Conservation (phyloP, 495 filamentous ascomycete genomes). For the Terfezia boudieri region DNA sequence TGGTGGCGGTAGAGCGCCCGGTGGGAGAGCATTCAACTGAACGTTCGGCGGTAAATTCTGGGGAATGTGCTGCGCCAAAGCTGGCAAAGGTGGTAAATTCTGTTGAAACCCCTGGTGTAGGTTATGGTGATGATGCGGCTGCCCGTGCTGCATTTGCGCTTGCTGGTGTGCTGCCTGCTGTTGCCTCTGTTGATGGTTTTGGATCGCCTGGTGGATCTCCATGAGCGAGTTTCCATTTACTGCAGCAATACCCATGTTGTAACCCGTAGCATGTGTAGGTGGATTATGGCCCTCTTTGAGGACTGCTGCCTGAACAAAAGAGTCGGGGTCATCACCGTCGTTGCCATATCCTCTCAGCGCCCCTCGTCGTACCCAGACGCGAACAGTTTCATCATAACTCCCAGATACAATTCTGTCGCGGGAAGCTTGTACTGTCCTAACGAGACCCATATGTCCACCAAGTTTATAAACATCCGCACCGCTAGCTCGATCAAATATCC, state of each 20-base stretch:
- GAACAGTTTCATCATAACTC: constrained; percentile 84
- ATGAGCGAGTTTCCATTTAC: neutral
- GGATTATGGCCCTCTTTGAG: neutral
- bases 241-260: neutral
- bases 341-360: neutral
- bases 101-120: neutral
- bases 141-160: constrained; percentile 11
- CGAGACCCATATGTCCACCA: constrained; percentile 54
- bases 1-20: constrained; percentile 4
- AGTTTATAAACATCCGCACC: constrained; percentile 76
- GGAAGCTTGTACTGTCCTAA: constrained; percentile 76
- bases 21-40: neutral
- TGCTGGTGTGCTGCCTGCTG: constrained; percentile 1
- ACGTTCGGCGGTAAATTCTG: neutral
- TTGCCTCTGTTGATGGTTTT: neutral
- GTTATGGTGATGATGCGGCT: constrained; percentile 1
- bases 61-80: neutral
- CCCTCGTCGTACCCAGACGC: constrained; percentile 44
- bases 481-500: constrained; percentile 71
- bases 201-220: neutral
- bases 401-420: constrained; percentile 78
- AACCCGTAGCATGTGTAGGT: neutral
- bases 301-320: neutral
- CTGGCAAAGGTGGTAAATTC: neutral
- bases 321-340: neutral